These are phyloP conservation scores for Kuraishia molischiana DNA, from an alignment of 805 yeast species.

Conservation along the genomic window DNA sequence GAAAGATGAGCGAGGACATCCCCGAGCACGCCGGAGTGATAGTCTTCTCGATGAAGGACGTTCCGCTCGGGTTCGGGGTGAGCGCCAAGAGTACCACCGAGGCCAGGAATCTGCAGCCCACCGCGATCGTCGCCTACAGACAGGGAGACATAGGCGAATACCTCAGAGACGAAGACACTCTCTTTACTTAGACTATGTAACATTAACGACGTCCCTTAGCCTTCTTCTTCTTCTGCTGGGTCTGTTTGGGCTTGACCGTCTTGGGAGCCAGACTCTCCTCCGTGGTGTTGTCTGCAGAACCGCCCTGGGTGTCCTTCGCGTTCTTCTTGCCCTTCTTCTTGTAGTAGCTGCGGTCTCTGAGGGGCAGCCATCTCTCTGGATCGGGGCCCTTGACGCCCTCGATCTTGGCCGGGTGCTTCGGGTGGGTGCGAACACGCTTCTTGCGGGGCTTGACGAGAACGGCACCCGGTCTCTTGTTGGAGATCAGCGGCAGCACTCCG, in stretches of 20 bases:
- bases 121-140: constrained; percentile 90
- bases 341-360: constrained; percentile 77
- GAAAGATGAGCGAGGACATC: constrained; percentile 93
- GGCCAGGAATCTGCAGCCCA: constrained; percentile 82
- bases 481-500: constrained; percentile 17
- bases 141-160: constrained; percentile 98
- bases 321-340: constrained; percentile 59
- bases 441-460: constrained; percentile 8
- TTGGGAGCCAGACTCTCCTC: constrained; percentile 22
- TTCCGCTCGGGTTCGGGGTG: constrained; percentile 93
- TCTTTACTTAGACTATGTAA: constrained; percentile 55
- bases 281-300: constrained; percentile 35
- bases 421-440: constrained; percentile 16
- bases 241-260: constrained; percentile 5
- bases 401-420: constrained; percentile 16
- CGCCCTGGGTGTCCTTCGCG: constrained; percentile 53
- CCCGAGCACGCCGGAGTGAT: constrained; percentile 97
- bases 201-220: constrained; percentile 16
- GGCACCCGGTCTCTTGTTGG: constrained; percentile 4
- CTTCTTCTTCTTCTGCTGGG: constrained; percentile 16
- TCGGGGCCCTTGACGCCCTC: constrained; percentile 27
- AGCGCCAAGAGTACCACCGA: constrained; percentile 87
- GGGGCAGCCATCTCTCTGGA: constrained; percentile 86
- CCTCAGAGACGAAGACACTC: constrained; percentile 93
- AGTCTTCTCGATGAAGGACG: constrained; percentile 83